Evolutionary conservation across 352 stramenopile species (phyloP).

Genomic region (Phytophthora pseudosyringae): DNA sequence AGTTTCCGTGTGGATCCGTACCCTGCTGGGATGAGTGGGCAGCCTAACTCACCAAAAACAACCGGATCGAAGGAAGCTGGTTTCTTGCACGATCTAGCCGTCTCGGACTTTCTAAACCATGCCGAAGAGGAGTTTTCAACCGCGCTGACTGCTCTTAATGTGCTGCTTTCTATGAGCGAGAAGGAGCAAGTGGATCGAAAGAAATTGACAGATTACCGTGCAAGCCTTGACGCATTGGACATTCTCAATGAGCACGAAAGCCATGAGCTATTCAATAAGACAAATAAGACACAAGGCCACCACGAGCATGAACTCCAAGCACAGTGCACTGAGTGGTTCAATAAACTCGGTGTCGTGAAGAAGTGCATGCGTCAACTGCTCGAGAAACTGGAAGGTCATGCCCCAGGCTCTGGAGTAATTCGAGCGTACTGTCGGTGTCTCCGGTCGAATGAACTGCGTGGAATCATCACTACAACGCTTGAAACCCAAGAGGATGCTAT

Average conservation of each 20-base stretch:
- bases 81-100: slow-evolving; percentile 71
- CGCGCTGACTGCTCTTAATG: slow-evolving; percentile 74
- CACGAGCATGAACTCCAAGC: slow-evolving; percentile 33
- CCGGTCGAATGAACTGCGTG: slow-evolving; percentile 44
- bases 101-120: slow-evolving; percentile 75
- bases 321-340: slow-evolving; percentile 56
- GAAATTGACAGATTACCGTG: slow-evolving; percentile 69
- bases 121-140: slow-evolving; percentile 82
- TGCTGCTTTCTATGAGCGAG: slow-evolving; percentile 78
- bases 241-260: slow-evolving; percentile 76
- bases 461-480: slow-evolving; percentile 28
- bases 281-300: slow-evolving; percentile 42
- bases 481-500: slow-evolving; percentile 17
- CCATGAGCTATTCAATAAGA: slow-evolving; percentile 50
- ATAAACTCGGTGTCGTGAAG: slow-evolving; percentile 58
- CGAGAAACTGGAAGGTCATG: slow-evolving; percentile 56
- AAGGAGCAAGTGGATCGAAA: slow-evolving; percentile 53
- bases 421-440: slow-evolving; percentile 56
- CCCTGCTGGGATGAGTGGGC: slow-evolving; percentile 2
- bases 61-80: slow-evolving; percentile 43
- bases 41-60: slow-evolving; percentile 1
- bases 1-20: slow-evolving; percentile 32
- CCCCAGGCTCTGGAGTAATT: slow-evolving; percentile 55
- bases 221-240: slow-evolving; percentile 68
- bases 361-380: slow-evolving; percentile 66